Evolutionary conservation across 176 grass and related monocot species (phyloP).

Genomic region (Oropetium thomaeum): DNA sequence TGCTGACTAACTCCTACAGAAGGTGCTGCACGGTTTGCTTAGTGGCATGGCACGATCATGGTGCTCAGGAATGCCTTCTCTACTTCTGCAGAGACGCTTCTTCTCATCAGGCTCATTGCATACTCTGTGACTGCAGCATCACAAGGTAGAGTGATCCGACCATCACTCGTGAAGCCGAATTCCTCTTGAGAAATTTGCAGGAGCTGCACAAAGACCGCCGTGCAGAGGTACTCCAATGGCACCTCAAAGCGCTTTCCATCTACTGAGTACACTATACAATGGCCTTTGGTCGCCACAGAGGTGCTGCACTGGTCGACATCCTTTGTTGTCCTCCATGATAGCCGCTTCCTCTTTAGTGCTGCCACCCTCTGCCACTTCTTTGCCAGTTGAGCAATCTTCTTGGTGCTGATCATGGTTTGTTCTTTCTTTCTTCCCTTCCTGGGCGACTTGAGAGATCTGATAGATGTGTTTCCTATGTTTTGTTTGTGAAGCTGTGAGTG

Average conservation of each 20-base stretch:
- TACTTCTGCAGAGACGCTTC: slow-evolving; percentile 20
- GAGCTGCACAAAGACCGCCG: slow-evolving; percentile 27
- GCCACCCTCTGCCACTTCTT: slow-evolving; percentile 50
- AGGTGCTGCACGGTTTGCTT: not conserved
- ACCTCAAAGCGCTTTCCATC: slow-evolving; percentile 46
- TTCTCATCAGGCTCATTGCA: slow-evolving; percentile 29
- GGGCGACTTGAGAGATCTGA: not conserved
- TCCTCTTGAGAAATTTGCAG: slow-evolving; percentile 49
- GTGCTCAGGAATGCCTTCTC: slow-evolving; percentile 34
- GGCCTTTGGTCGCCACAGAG: slow-evolving; percentile 29
- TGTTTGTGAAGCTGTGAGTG: not conserved
- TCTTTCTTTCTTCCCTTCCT: not conserved
- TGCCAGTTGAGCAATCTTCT: slow-evolving; percentile 31
- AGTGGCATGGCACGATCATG: slow-evolving; percentile 18
- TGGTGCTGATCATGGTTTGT: slow-evolving; percentile 32
- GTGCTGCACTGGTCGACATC: not conserved
- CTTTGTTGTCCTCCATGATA: not conserved
- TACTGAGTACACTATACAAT: slow-evolving; percentile 31
- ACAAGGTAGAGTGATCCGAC: slow-evolving; percentile 40
- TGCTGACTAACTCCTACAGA: not conserved
- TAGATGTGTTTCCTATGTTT: not conserved
- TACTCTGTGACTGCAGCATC: slow-evolving; percentile 38
- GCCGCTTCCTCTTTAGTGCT: slow-evolving; percentile 37
- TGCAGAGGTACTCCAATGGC: slow-evolving; percentile 29
- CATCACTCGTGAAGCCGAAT: slow-evolving; percentile 31